Base-by-base conservation (phyloP, 1,284 basidiomycete species). In the Trichosporon faecale region DNA sequence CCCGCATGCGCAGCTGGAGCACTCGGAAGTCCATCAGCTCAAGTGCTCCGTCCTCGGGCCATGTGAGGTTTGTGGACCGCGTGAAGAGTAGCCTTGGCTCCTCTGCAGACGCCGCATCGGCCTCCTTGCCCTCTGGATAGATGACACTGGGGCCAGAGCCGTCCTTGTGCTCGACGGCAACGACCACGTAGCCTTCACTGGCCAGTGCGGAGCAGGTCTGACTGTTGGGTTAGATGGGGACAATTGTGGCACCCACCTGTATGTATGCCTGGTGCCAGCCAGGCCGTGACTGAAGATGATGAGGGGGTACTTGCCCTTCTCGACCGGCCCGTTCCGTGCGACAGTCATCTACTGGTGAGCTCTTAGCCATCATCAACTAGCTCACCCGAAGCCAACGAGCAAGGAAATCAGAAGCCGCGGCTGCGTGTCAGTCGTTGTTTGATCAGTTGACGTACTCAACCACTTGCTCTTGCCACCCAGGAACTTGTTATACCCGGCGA, bases 271-370 rank as follows among this genome's bases (percentile, higher is more conserved):
- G 52, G 87, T 88, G 0, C 91, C 92, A n/a, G 88, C 89, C 12
- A 94, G 85, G 21, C 92, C 92, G 83, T 93, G 92, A 18, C 90
- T 91, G 82, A 93, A 93, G 61, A 93, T 86, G 33, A 92, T 87
- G 16, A 93, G 85, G 0, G 91, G 90, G 88, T 90, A 91, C 57
- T 9, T 18, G 57, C 57, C 57, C 27, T 31, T n/a, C 57, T 61
- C 57, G 16, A 33, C 27, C 12, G 27, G 18, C 3, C 29, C 57
- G 14, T 61, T 61, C 57, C n/a, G 27, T 11, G 57, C 57, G 7
- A 61, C 29, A 3, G 57, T 61, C 57, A 61, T 61, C 57, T 61
- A 18, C 6, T 9, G 25, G 57, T 61, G 18, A 61, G 57, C n/a
- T 61, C 27, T 5, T 11, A 11, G 16, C 7, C 29, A 8, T 16